Base-by-base conservation (phyloP, 2,329 filamentous ascomycete genomes). In the Fusarium cyanostomum region DNA sequence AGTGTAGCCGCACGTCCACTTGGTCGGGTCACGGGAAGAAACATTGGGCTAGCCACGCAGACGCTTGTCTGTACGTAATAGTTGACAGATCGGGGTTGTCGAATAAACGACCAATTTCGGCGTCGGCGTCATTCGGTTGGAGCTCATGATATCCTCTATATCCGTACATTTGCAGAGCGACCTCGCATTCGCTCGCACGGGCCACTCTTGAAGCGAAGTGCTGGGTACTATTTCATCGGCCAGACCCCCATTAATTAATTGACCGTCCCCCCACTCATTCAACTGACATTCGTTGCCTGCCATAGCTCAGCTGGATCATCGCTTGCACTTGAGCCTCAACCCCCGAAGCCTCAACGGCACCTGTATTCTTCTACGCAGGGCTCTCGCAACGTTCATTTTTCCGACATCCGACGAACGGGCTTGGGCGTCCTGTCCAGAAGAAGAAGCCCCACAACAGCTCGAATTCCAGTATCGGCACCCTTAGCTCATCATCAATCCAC, bases 111-210 rank as follows among this genome's bases (percentile, higher is more conserved):
- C 35, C 24, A 10, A 35, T 45, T 12, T 45, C 45, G 55, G 39
- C 34, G 45, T 45, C 45, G 55, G 39, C 34, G 45, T 18, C n/a
- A 41, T 58, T 53, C 28, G 13, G 15, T 5, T n/a, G 16, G 16
- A 39, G 31, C 24, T 7, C 46, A 31, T 11, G 24, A 18, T 30
- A 43, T 18, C 26, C 18, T 21, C 8, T 12, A 30, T 10, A 21
- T n/a, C 2, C 10, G 4, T 21, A 21, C 21, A 21, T 4, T 4
- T 21, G 6, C 21, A 18, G 26, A 35, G 33, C 34, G 21, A 21
- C 12, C 30, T 62, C 59, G 59, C 59, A 56, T 44, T 62, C 56
- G 59, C 33, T 60, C 24, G 56, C 59, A 62, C 59, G 48, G 56
- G 18, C 56, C 55, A 49, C 18, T 11, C 16, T 13, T 21, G 21